These are phyloP conservation scores for Amphirosellinia nigrospora DNA, from an alignment of 495 filamentous ascomycete species.

Conservation along the genomic window DNA sequence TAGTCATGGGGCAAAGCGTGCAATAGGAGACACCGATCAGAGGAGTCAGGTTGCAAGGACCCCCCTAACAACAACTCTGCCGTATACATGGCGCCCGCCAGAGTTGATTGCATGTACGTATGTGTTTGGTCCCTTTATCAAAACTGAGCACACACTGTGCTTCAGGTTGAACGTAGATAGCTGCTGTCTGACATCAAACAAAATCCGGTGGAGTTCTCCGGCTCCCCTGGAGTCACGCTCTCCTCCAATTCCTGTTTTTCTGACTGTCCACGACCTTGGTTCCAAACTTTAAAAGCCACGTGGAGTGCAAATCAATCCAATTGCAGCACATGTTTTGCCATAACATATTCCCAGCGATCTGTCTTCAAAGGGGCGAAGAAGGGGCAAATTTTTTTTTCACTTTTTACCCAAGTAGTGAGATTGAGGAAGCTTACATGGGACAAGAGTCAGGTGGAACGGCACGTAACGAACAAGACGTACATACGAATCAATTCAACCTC, in stretches of 20 bases:
- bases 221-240: neutral
- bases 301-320: slow-evolving; percentile 8
- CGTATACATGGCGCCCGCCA: neutral
- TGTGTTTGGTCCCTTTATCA: neutral
- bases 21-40: neutral
- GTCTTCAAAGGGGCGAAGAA: neutral
- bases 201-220: neutral
- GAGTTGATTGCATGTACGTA: no score
- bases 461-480: neutral
- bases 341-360: neutral
- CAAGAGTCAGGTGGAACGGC: neutral
- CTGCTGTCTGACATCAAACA: slow-evolving; percentile 1
- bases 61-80: neutral
- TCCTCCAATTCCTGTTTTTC: neutral
- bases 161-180: neutral
- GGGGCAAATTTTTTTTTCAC: no score
- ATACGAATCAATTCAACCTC: neutral
- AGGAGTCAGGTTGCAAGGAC: neutral
- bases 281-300: slow-evolving; percentile 10
- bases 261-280: neutral
- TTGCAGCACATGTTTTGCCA: neutral
- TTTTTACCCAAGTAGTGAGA: neutral
- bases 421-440: slow-evolving; percentile 1
- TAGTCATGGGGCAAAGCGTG: neutral
- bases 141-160: neutral